Percentiles rank a stretch among this genome's conserved stretches.
Evolutionary conservation across 2,329 filamentous ascomycete genomes (phyloP).

Genomic region (Torrubiella hemipterigena): DNA sequence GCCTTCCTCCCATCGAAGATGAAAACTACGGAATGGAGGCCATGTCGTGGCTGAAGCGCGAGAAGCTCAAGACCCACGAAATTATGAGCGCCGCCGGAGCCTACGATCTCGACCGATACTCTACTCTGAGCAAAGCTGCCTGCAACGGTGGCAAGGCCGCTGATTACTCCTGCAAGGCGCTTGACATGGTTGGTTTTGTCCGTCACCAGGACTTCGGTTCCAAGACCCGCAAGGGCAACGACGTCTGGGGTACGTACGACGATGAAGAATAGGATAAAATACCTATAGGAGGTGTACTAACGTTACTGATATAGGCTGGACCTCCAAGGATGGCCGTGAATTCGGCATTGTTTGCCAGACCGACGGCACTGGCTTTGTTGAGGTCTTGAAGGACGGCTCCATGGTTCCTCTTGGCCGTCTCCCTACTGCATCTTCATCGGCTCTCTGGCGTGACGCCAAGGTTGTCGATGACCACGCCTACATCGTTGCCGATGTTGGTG

Average conservation of each 20-base stretch:
- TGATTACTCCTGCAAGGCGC: constrained; percentile 22
- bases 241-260: no score
- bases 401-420: constrained; percentile 34
- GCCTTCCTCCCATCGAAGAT: no score
- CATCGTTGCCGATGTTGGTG: constrained; percentile 29
- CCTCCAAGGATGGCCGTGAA: constrained; percentile 32
- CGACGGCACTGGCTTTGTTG: constrained; percentile 38
- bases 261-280: no score
- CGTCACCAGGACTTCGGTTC: constrained; percentile 24
- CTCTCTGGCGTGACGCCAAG: constrained; percentile 28
- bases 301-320: no score
- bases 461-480: constrained; percentile 23
- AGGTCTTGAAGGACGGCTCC: constrained; percentile 29
- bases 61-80: no score
- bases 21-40: no score
- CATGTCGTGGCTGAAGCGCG: no score
- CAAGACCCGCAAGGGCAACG: constrained; percentile 22
- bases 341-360: constrained; percentile 35
- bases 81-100: no score
- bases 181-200: constrained; percentile 25
- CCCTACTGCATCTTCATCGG: constrained; percentile 24
- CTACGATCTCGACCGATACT: no score
- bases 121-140: no score
- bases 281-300: no score
- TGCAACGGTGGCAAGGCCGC: constrained; percentile 22